Conservation (phyloP, 192 early-diverging fungal genomes). For the Podila horticola region DNA sequence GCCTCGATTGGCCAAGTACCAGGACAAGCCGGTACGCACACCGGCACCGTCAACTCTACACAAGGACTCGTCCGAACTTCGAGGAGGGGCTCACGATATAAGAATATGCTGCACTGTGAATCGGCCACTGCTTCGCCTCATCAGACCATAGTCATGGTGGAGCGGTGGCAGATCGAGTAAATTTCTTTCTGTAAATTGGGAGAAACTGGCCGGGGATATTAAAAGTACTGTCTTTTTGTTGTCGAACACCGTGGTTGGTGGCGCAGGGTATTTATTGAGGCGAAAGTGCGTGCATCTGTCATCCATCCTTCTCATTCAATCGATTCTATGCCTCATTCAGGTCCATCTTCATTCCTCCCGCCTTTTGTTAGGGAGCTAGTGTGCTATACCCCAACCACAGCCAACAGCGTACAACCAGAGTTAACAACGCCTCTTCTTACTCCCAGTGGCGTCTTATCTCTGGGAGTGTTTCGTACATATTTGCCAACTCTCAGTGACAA, state of each 20-base stretch:
- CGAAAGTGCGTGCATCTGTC: too few relatives aligned
- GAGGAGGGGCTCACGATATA: neutral
- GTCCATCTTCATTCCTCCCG: slow-evolving; percentile 16
- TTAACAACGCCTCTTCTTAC: too few relatives aligned
- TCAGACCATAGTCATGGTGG: slow-evolving; percentile 4
- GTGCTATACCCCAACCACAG: slow-evolving; percentile 2
- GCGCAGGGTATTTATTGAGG: too few relatives aligned
- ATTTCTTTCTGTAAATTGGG: neutral
- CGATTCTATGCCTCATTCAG: neutral
- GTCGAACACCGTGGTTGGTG: too few relatives aligned
- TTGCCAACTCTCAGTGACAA: too few relatives aligned
- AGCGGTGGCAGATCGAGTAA: slow-evolving; percentile 42
- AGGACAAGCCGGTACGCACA: neutral
- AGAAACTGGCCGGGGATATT: too few relatives aligned
- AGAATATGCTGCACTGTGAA: slow-evolving; percentile 13
- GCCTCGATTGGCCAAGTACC: neutral
- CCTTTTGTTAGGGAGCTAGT: slow-evolving; percentile 29
- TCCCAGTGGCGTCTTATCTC: too few relatives aligned
- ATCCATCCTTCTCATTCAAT: neutral
- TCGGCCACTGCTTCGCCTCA: neutral
- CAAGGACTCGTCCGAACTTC: neutral
- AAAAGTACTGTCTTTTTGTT: too few relatives aligned
- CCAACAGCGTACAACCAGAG: neutral
- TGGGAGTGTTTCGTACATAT: too few relatives aligned
- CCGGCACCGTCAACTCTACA: neutral